A percentile compares a stretch with the other conserved stretches of the same genome.
These are phyloP conservation scores for Lasiosphaeria hispida DNA, from an alignment of 495 filamentous ascomycete genomes.

Conservation along the genomic window DNA sequence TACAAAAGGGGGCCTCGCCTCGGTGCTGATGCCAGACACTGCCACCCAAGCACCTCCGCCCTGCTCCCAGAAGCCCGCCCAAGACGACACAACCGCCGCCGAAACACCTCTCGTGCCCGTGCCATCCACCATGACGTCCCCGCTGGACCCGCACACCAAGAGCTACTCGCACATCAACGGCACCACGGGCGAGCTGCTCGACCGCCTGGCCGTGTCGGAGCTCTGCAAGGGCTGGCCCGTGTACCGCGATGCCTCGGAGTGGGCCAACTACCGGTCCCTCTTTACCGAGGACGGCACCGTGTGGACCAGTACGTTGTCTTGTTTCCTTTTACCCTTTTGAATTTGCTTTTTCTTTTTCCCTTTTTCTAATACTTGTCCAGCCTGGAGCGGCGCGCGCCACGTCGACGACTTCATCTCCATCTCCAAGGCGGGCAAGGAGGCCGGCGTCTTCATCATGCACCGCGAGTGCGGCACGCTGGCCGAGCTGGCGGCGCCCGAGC, in stretches of 20 bases:
- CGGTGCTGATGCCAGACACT: background rate
- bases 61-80: background rate
- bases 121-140: conserved; percentile 39
- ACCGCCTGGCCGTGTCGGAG: conserved; percentile 57
- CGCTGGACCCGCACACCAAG: conserved; percentile 41
- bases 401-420: conserved; percentile 58
- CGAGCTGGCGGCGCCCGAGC: conserved; percentile 46
- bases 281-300: conserved; percentile 58
- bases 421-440: conserved; percentile 58
- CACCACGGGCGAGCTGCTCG: conserved; percentile 42
- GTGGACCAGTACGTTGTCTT: conserved; percentile 51
- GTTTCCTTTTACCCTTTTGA: too few relatives aligned
- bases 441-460: conserved; percentile 67
- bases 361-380: conserved; percentile 18
- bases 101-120: background rate
- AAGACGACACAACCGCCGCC: background rate
- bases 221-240: conserved; percentile 68
- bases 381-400: conserved; percentile 55
- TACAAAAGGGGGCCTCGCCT: background rate
- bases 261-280: conserved; percentile 61
- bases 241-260: conserved; percentile 64
- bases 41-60: background rate
- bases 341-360: background rate
- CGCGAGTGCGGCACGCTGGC: conserved; percentile 61
- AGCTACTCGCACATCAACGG: conserved; percentile 58